Base-by-base conservation (phyloP, 2,329 filamentous ascomycete genomes). In the Elsinoe necatrix region DNA sequence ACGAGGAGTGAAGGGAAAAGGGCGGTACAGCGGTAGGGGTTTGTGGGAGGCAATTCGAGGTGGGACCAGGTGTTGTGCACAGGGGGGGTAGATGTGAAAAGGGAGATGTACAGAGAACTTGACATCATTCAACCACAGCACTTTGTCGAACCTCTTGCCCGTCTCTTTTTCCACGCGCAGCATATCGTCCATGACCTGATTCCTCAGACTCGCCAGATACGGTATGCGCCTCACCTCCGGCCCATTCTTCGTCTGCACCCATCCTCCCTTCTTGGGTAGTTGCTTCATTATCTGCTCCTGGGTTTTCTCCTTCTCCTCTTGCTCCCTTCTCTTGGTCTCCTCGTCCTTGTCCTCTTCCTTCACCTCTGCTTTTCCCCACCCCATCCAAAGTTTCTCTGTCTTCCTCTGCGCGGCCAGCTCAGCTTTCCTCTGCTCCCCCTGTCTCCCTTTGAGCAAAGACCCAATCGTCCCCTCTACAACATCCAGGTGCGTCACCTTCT, bases 141-240 rank as follows among this genome's bases (percentile, higher is more conserved):
- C 72, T 63, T 75, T 80, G 61, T 84, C 81, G 63, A 83, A 84
- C 14, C 45, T 71, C n/a, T 74, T 67, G 3, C 81, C 82, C 54
- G 77, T 67, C 48, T 57, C 39, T 18, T 71, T 68, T 8, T 72
- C 67, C 43, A 85, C 65, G 16, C 77, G 73, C 25, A 76, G 65
- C 60, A 89, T 65, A 7, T 84, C 82, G 59, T 78, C 68, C 61
- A 89, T 69, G n/a, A 79, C 80, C 61, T 72, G 68, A 67, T 90
- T 89, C 39, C 86, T 77, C 57, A 86, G 64, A 23, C 71, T 75
- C 1, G 86, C 78, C 18, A 89, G 72, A 65, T 84, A 88, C 1
- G 85, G 84, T 59, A 89, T 88, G 18, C 86, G 75, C 50, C 86
- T 73, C 59, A 85, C 66, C 63, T 84, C 81, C 58, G 70, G 73